Evolutionary conservation across 176 grass and related monocot genomes (phyloP).

Genomic region (Juncus inflexus): DNA sequence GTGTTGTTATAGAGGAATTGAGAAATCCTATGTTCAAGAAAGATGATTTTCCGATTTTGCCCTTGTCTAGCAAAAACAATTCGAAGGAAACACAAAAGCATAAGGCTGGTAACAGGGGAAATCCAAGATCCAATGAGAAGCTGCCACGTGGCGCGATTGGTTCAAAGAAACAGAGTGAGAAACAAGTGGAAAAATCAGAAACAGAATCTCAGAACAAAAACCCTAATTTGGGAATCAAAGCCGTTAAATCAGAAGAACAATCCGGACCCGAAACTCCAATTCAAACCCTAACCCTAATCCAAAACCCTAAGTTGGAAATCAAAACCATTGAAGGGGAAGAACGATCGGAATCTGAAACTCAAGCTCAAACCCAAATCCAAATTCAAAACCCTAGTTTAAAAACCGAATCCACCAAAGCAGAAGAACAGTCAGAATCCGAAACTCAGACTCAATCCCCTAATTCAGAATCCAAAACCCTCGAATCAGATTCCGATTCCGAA

Average conservation of each 20-base stretch:
- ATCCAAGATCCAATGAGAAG: conserved; percentile 1
- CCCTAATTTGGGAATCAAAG: too few relatives aligned
- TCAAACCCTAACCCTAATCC: too few relatives aligned
- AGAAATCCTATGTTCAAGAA: conserved; percentile 11
- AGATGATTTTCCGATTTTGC: conserved; percentile 23
- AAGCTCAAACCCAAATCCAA: too few relatives aligned
- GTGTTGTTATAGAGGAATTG: neutral
- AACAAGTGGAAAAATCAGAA: neutral
- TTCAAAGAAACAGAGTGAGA: neutral
- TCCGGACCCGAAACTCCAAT: too few relatives aligned
- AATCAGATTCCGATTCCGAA: too few relatives aligned
- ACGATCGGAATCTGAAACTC: neutral
- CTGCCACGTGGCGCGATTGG: neutral
- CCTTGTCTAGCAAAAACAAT: neutral
- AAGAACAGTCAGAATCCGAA: too few relatives aligned
- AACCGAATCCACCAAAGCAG: too few relatives aligned
- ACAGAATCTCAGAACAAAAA: neutral
- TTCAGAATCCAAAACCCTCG: too few relatives aligned
- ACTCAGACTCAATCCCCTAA: too few relatives aligned
- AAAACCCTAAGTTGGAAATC: conserved; percentile 4
- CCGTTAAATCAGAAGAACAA: too few relatives aligned
- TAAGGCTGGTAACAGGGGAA: neutral
- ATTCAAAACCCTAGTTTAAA: too few relatives aligned
- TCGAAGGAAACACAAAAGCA: neutral
- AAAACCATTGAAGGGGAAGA: neutral